Evolutionary conservation across 306 rosid species (phyloP).

Genomic region (Sindora glabra): DNA sequence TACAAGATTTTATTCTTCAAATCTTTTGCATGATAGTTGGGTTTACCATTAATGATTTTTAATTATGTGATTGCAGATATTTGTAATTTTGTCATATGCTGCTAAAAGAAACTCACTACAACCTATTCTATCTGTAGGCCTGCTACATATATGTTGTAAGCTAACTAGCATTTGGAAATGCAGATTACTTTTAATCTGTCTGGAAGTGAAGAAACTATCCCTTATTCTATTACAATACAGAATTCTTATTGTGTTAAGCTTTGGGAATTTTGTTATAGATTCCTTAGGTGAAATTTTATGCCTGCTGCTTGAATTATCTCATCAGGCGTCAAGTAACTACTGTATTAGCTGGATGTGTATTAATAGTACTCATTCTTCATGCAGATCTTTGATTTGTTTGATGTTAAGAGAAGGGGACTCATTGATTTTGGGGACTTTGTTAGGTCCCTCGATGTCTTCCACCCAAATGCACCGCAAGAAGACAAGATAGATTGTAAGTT

Average conservation of each 20-base stretch:
- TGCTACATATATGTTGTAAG: background rate
- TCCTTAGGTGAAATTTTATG: no score
- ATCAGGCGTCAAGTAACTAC: no score
- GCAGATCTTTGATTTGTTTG: slow-evolving; percentile 89
- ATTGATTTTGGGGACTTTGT: slow-evolving; percentile 93
- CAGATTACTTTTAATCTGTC: background rate
- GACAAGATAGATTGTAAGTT: slow-evolving; percentile 83
- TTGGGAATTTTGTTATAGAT: no score
- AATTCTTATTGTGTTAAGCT: no score
- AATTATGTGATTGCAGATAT: slow-evolving; percentile 7
- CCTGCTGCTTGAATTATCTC: background rate
- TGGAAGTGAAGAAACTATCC: background rate
- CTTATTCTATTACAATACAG: no score
- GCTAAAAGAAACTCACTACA: background rate
- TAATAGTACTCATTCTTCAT: slow-evolving; percentile 16
- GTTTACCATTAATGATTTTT: no score
- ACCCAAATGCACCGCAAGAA: slow-evolving; percentile 59
- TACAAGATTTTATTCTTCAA: background rate
- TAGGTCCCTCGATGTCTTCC: slow-evolving; percentile 84
- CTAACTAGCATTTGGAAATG: background rate
- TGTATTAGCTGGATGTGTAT: slow-evolving; percentile 4
- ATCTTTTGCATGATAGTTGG: no score
- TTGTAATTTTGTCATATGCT: background rate
- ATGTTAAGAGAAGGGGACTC: slow-evolving; percentile 58
- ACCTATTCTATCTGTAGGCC: background rate